Base-by-base conservation (phyloP, 1,139 yeast genomes). In the Suhomyces yuchorum region DNA sequence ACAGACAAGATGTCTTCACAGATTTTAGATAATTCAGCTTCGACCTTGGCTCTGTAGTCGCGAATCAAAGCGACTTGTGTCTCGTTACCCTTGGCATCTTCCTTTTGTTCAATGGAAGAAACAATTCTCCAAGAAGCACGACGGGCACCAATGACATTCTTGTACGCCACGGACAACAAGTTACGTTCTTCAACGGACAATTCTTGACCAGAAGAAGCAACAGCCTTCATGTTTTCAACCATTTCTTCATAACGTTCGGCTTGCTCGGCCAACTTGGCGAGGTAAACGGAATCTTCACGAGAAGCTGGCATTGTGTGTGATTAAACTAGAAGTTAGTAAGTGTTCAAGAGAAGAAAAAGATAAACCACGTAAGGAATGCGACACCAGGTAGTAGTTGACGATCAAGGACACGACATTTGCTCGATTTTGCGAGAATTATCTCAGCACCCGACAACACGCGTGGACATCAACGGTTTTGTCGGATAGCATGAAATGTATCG, bases 121-220 rank as follows among this genome's bases (percentile, higher is more conserved):
- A 92, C 97, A 69, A 92, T 92, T 83, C 98, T 87, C 99, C 99
- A 93, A 40, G 97, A 90, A 52, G 99, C 98, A 77, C 99, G 92
- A 68, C 98, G 92, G 51, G 98, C 97, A 65, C 99, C 99, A 75
- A 93, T 92, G 52, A 93, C 99, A 68, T 93, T 93, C 77, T 93
- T 93, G 81, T 92, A 93, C 56, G 99, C 99, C 60, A 93, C 97
- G 34, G 97, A 90, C 64, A 93, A 82, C 63, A 93, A 82, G 75
- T 93, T 93, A 76, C 99, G 92, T 78, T 93, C 99, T 76, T 93
- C 99, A 58, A 93, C 97, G 36, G 96, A 87, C 63, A 93, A 80
- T 73, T 92, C 98, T 73, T 90, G 92, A 56, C 97, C 97, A 43
- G 96, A 82, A 40, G 96, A 87, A 59, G 97, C 97, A 67, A 93